Evolutionary conservation across 495 filamentous ascomycete genomes (phyloP).

Genomic region (Penicillium crystallinum): DNA sequence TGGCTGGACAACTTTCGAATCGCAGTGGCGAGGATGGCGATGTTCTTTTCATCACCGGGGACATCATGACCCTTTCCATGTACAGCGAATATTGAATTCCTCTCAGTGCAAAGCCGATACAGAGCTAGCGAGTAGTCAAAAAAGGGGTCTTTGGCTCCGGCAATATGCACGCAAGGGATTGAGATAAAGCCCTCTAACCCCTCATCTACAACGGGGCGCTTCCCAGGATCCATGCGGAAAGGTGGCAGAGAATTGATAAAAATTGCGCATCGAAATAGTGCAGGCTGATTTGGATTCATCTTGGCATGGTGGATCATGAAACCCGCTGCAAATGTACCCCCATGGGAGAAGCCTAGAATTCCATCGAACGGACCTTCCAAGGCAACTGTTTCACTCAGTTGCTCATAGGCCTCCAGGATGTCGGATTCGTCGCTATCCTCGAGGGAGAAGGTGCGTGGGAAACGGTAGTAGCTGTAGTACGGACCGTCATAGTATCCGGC

Average conservation of each 20-base stretch:
- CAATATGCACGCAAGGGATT: slow-evolving; percentile 28
- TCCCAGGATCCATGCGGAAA: slow-evolving; percentile 25
- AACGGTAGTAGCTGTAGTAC: slow-evolving; percentile 34
- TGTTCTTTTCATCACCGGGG: slow-evolving; percentile 25
- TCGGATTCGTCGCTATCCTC: slow-evolving; percentile 21
- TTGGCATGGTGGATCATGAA: slow-evolving; percentile 32
- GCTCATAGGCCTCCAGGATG: slow-evolving; percentile 24
- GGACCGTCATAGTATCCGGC: slow-evolving; percentile 30
- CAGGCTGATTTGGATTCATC: slow-evolving; percentile 14
- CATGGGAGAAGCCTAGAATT: slow-evolving; percentile 37
- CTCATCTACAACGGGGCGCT: slow-evolving; percentile 17
- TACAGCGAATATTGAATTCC: slow-evolving; percentile 19
- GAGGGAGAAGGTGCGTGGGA: slow-evolving; percentile 22
- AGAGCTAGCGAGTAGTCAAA: slow-evolving; percentile 27
- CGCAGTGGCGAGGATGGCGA: slow-evolving; percentile 21
- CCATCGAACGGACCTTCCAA: slow-evolving; percentile 37
- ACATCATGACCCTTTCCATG: slow-evolving; percentile 33
- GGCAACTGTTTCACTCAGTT: slow-evolving; percentile 28
- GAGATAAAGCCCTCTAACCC: slow-evolving; percentile 20
- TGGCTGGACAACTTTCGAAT: slow-evolving; percentile 23
- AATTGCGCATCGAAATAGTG: slow-evolving; percentile 31
- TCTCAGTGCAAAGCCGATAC: slow-evolving; percentile 22
- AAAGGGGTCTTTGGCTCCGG: slow-evolving; percentile 24
- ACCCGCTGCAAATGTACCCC: slow-evolving; percentile 28
- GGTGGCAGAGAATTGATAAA: slow-evolving; percentile 33